These are phyloP conservation scores for Lactifluus hygrophoroides DNA, from an alignment of 768 basidiomycete species.

Conservation along the genomic window DNA sequence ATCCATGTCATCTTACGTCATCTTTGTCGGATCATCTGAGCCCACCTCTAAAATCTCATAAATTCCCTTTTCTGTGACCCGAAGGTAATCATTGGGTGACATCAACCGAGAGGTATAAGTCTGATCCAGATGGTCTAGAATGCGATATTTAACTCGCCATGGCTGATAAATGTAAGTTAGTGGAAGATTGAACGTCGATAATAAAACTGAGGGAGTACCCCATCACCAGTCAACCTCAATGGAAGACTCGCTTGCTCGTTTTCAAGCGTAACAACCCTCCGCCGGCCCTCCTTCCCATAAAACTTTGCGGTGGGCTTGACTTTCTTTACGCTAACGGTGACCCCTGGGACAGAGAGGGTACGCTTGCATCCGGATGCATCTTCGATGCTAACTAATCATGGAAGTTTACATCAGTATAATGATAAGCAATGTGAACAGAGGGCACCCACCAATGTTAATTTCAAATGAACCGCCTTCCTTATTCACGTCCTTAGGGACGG, in stretches of 20 bases:
- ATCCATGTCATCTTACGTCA: neutral
- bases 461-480: constrained; percentile 69
- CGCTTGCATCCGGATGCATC: constrained; percentile 86
- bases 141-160: constrained; percentile 76
- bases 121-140: constrained; percentile 35
- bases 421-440: neutral
- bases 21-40: neutral
- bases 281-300: constrained; percentile 55
- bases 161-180: constrained; percentile 44
- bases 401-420: constrained; percentile 14
- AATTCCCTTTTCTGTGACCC: constrained; percentile 62
- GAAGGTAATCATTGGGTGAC: constrained; percentile 63
- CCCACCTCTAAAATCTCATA: constrained; percentile 62
- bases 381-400: constrained; percentile 63
- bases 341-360: constrained; percentile 60
- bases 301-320: constrained; percentile 87
- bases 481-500: constrained; percentile 59
- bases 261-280: constrained; percentile 60
- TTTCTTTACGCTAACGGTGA: constrained; percentile 80
- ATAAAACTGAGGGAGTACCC: constrained; percentile 40
- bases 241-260: constrained; percentile 66
- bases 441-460: constrained; percentile 57
- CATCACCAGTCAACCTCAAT: constrained; percentile 83
- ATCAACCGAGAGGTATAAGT: constrained; percentile 36
- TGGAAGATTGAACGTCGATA: neutral